These are phyloP conservation scores for Solanum aculeatissimum DNA, from an alignment of 305 asterid genomes.

Conservation along the genomic window DNA sequence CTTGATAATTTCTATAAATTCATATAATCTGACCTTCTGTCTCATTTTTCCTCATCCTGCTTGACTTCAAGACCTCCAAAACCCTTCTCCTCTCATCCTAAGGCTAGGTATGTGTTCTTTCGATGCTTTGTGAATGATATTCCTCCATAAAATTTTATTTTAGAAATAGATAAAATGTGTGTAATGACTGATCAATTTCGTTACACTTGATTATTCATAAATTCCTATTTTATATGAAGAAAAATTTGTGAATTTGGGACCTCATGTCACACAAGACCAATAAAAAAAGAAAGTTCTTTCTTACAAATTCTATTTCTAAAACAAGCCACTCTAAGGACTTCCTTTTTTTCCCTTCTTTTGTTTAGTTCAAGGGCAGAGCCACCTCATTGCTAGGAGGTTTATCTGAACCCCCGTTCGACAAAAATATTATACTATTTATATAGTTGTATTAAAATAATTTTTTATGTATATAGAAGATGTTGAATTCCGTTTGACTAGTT, in stretches of 20 bases:
- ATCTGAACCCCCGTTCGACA: too few species aligned
- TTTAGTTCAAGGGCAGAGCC: too few species aligned
- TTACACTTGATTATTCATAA: background rate
- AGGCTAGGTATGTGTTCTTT: background rate
- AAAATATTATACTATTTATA: too few species aligned
- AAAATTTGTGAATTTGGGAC: background rate
- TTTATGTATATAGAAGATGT: too few species aligned
- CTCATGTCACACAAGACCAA: background rate
- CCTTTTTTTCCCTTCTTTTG: background rate
- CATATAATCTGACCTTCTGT: background rate
- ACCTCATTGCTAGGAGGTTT: too few species aligned
- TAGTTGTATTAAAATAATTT: too few species aligned
- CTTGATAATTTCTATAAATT: background rate
- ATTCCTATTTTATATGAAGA: too few species aligned
- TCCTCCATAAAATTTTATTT: background rate
- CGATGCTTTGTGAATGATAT: background rate
- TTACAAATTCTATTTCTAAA: background rate
- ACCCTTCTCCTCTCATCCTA: background rate
- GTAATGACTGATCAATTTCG: background rate
- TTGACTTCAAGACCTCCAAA: background rate
- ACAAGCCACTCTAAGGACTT: background rate
- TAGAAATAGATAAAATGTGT: background rate
- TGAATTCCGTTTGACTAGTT: too few species aligned
- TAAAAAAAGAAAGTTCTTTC: background rate
- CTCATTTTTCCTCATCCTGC: background rate